phyloP scores from a whole-genome alignment of 495 filamentous ascomycete species.

The Podospora fimiseda region DNA sequence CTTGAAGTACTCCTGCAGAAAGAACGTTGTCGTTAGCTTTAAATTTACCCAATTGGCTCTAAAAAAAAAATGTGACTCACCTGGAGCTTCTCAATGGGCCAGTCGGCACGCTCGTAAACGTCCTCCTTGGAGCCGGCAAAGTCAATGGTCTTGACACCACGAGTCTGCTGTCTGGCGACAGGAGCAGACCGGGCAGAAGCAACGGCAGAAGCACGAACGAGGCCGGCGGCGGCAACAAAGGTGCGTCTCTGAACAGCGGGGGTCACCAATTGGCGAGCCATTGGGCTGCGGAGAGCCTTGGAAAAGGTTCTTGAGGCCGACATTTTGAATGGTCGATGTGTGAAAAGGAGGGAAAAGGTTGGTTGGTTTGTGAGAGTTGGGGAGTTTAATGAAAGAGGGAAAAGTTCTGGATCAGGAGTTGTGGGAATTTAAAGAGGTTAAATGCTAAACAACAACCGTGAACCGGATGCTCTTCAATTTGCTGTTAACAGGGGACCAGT shows the following conservation, averaged over 20 bases:
- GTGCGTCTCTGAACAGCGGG: conserved; percentile 61
- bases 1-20: conserved; percentile 91
- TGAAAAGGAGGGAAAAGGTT: conserved; percentile 15
- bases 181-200: conserved; percentile 44
- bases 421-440: neutral
- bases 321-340: conserved; percentile 52
- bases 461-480: conserved; percentile 19
- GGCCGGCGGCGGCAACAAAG: conserved; percentile 60
- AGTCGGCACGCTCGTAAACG: conserved; percentile 96
- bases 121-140: conserved; percentile 89
- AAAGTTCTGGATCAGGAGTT: conserved; percentile 7
- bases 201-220: conserved; percentile 47
- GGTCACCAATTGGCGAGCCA: conserved; percentile 66
- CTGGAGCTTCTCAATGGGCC: conserved; percentile 94
- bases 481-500: conserved; percentile 7
- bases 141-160: conserved; percentile 84
- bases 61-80: conserved; percentile 46
- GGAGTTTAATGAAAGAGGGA: conserved; percentile 16
- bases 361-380: conserved; percentile 20
- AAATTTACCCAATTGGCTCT: neutral
- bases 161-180: conserved; percentile 53
- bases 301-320: conserved; percentile 69
- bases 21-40: neutral
- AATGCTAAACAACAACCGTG: neutral
- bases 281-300: conserved; percentile 69